Evolutionary conservation across 1,284 basidiomycete genomes (phyloP).

Genomic region (Moniliophthora roreri): DNA sequence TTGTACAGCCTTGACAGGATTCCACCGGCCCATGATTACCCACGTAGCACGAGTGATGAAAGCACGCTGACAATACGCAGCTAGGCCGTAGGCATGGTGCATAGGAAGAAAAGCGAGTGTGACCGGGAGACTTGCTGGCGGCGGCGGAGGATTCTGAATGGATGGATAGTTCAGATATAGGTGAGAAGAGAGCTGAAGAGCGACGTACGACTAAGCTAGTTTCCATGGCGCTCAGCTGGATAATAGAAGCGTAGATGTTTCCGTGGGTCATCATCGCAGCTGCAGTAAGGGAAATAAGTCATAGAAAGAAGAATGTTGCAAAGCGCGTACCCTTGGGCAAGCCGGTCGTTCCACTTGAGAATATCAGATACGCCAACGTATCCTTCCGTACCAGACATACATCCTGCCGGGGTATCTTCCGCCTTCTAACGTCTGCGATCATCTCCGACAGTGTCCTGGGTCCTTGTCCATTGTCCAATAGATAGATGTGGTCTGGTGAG

Average conservation of each 20-base stretch:
- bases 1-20: slow-evolving; percentile 40
- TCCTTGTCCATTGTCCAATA: too few relatives aligned
- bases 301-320: background rate
- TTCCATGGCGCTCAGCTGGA: slow-evolving; percentile 36
- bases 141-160: slow-evolving; percentile 37
- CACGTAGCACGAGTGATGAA: slow-evolving; percentile 39
- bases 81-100: slow-evolving; percentile 66
- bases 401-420: slow-evolving; percentile 38
- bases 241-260: slow-evolving; percentile 53
- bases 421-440: slow-evolving; percentile 31
- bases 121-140: slow-evolving; percentile 43
- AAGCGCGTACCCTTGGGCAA: slow-evolving; percentile 62
- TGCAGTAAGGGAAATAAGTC: slow-evolving; percentile 24
- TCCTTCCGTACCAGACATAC: slow-evolving; percentile 48
- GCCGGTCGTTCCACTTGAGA: slow-evolving; percentile 78
- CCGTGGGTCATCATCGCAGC: slow-evolving; percentile 77
- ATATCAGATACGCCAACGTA: slow-evolving; percentile 70
- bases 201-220: slow-evolving; percentile 6
- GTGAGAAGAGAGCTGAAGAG: background rate
- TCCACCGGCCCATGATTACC: slow-evolving; percentile 61
- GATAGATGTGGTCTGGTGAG: slow-evolving; percentile 20
- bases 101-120: slow-evolving; percentile 62
- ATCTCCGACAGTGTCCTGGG: too few relatives aligned
- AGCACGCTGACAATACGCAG: too few relatives aligned
- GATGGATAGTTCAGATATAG: background rate